Base-by-base conservation (phyloP, 2,329 filamentous ascomycete genomes). In the Juglanconis oblonga region DNA sequence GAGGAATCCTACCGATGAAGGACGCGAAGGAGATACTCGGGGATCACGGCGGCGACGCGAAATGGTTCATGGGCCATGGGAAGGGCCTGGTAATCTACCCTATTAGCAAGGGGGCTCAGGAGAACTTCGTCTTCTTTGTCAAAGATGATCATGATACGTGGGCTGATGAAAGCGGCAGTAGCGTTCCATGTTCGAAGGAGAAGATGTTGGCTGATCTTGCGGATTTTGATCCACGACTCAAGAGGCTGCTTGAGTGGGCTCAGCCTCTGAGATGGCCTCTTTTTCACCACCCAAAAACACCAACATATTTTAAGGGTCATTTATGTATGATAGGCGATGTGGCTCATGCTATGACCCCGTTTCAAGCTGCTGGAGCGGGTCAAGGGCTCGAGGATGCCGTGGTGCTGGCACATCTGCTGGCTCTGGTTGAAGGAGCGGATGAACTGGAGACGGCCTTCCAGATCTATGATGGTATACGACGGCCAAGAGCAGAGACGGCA, bases 401-500 rank as follows among this genome's bases (percentile, higher is more conserved):
- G 5, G 63, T 62, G 13, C 32, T 65, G 5, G 54, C 58, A 14
- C 50, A 57, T 24, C 14, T 61, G 4, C 56, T 65, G 29, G 53
- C 47, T 4, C 7, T 17, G 24, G 61, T 62, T 10, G 33, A 33
- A 33, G 36, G 35, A 44, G 36, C 51, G 10, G 36, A 53, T 35
- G 32, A 53, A 60, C 8, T 53, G 6, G 36, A 6, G 33, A n/a
- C 52, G 4, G 69, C 69, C 4, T 70, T 70, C 58, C 32, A 56
- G n/a, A 62, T 62, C 3, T 71, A 71, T 58, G 68, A 71, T 56
- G 44, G 62, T 7, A 62, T 69, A 13, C 64, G 70, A 47, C 65
- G 69, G 11, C 68, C 70, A 0, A 64, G 70, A 13, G 69, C 66
- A 9, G 68, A 71, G 50, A 67, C 66, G 45, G 68, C 70, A 1